Evolutionary conservation across 768 basidiomycete genomes (phyloP), one percentile per base, ranked within the genome.

Genomic region (Russula sp.): DNA sequence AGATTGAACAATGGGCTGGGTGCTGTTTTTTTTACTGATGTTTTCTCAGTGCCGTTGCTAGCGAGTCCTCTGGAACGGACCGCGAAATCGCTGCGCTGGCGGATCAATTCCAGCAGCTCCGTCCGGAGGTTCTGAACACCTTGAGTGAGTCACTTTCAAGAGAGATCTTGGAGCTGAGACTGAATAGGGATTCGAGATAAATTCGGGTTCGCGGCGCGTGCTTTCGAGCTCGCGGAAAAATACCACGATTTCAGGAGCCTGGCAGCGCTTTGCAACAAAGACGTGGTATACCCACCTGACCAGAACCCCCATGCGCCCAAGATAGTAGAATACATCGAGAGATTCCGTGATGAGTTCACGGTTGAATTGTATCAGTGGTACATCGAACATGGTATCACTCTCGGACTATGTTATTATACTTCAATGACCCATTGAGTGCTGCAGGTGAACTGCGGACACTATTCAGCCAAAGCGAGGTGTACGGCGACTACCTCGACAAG

Each of bases 311-410:
- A 88, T 68, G 77, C 78, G 1, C 71, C 75, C 31, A 78, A 85
- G 20, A 86, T 94, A 18, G 82, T 86, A 68, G 71, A 73, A 5
- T 97, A 94, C 73, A 83, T 94, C 61, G 81, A 88, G 50, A 80
- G 79, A 69, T 96, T 88, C 75, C 84, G 87, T 55, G 86, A 92
- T 39, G 84, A 84, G 13, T 98, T 98, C 67, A 88, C 94, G 0
- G 84, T 80, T n/a, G 87, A 92, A 70, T 79, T 97, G n/a, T 95
- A 91, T 70, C 83, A 85, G 70, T 97, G 90, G 90, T 96, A 92
- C 72, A 89, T 96, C 55, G 89, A 93, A 67, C 87, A 94, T 66
- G 91, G 92, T 89, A 61, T 49, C 81, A 71, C 9, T 27, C 57
- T 27, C 35, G 52, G 27, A 44, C 20, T 27, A 20, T 55, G 45